Evolutionary conservation across 768 basidiomycete genomes (phyloP).

Genomic region (Candolleomyces aberdarensis): DNA sequence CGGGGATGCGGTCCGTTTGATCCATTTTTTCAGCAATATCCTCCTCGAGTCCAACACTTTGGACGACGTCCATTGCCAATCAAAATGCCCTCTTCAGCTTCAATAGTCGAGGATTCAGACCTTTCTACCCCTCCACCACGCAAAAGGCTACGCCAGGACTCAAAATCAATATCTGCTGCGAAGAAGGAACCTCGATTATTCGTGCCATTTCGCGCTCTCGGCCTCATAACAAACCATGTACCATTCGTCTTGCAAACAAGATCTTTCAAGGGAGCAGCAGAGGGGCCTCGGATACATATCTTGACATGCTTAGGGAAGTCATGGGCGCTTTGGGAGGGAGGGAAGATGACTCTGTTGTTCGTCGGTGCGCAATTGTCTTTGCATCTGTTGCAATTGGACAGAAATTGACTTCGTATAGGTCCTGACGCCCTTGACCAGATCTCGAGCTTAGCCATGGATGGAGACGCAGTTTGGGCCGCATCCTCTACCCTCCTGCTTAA

Average conservation of each 20-base stretch:
- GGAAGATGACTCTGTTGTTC: conserved; percentile 88
- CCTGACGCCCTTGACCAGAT: conserved; percentile 78
- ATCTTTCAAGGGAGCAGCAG: conserved; percentile 78
- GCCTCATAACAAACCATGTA: conserved; percentile 86
- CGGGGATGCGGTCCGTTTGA: neutral
- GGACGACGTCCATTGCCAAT: neutral
- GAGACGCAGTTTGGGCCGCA: conserved; percentile 82
- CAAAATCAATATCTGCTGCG: conserved; percentile 14
- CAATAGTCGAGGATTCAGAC: conserved; percentile 10
- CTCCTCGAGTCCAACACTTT: neutral
- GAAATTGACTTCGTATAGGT: conserved; percentile 45
- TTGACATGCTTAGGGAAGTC: conserved; percentile 84
- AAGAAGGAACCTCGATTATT: conserved; percentile 58
- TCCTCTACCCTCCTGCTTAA: conserved; percentile 67
- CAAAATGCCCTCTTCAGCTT: neutral
- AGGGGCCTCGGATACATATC: conserved; percentile 79
- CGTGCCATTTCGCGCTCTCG: conserved; percentile 94
- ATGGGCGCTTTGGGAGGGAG: conserved; percentile 97
- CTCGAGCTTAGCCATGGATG: conserved; percentile 74
- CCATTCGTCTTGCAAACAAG: conserved; percentile 87
- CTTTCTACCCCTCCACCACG: conserved; percentile 40
- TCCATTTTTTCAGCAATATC: conserved; percentile 1
- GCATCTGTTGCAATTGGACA: neutral
- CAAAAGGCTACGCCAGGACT: conserved; percentile 45
- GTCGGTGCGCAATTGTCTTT: conserved; percentile 68